phyloP scores from a whole-genome alignment of 1,284 basidiomycete species.

The Porphyrellus sp. region DNA sequence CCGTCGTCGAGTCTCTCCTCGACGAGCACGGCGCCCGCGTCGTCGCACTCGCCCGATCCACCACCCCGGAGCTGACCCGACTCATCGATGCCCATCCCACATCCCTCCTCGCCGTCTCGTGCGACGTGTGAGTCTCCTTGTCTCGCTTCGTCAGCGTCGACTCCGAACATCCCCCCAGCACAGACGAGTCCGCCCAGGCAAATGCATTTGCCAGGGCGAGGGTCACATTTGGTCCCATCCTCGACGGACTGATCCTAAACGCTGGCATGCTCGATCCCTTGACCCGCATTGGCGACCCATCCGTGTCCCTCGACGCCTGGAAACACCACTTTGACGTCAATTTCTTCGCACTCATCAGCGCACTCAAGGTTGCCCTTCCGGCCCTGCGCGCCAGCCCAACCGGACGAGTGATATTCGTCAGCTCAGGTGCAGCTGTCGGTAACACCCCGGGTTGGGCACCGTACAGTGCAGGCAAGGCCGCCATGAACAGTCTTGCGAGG shows the following conservation, averaged over 20 bases:
- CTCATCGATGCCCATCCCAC: conserved; percentile 46
- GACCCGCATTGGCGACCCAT: conserved; percentile 39
- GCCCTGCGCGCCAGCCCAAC: conserved; percentile 60
- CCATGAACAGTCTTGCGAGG: conserved; percentile 82
- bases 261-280: conserved; percentile 67
- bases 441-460: conserved; percentile 69
- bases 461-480: conserved; percentile 81
- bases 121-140: conserved; percentile 62
- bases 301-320: conserved; percentile 48
- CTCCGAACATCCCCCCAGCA: conserved; percentile 36
- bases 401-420: conserved; percentile 75
- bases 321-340: conserved; percentile 75
- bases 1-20: conserved; percentile 62
- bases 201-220: conserved; percentile 47
- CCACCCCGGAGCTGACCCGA: conserved; percentile 57
- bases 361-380: conserved; percentile 65
- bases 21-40: conserved; percentile 61
- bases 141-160: not conserved
- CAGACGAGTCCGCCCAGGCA: conserved; percentile 56
- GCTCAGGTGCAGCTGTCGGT: conserved; percentile 76
- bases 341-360: conserved; percentile 75
- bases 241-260: conserved; percentile 79
- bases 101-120: conserved; percentile 56
- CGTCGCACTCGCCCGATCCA: conserved; percentile 71
- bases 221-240: conserved; percentile 48